Evolutionary conservation across 352 stramenopile species (phyloP), one percentile per base, ranked within the genome.

Genomic region (Phytophthora syringae): DNA sequence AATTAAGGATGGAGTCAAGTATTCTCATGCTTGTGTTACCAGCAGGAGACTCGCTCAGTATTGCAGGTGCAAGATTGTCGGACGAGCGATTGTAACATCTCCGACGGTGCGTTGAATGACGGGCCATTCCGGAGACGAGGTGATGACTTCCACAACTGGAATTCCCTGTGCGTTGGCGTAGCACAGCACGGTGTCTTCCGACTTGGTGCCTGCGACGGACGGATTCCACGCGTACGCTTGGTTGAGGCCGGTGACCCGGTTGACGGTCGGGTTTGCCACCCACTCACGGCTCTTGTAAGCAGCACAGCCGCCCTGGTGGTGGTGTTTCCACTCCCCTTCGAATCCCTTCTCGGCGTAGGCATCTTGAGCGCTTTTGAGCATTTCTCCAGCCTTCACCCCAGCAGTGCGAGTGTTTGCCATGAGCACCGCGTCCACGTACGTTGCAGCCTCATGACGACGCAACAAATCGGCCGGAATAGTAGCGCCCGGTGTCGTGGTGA

Each of bases 231-330:
- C 79, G 62, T 79, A 92, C 36, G 77, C 84, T 27, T 89, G 76
- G 60, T 88, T 79, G 22, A 72, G 56, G 2, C 61, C 67, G 1
- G 81, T 80, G 7, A 82, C 64, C 5, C 68, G 55, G 21, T 74
- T 70, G 22, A 77, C 55, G 9, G 55, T 49, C 12, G 81, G 79
- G 40, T 78, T 89, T 15, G 81, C 84, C 30, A 89, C 82, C 84
- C 84, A 92, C 55, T 92, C 84, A 28, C 84, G 84, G 49, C 84
- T 90, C 48, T 82, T 77, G 68, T 90, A 92, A 4, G 79, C 84
- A 7, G 84, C 74, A 16, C 74, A 80, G 34, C 84, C 84, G 25
- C 84, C 84, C 27, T 92, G 81, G 50, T 92, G 84, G 50, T 90
- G 81, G 25, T 79, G 64, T 52, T 80, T 86, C 79, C 80, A 92